These are phyloP conservation scores for Shiraia sp. DNA, from an alignment of 2,329 filamentous ascomycete genomes.

Conservation along the genomic window DNA sequence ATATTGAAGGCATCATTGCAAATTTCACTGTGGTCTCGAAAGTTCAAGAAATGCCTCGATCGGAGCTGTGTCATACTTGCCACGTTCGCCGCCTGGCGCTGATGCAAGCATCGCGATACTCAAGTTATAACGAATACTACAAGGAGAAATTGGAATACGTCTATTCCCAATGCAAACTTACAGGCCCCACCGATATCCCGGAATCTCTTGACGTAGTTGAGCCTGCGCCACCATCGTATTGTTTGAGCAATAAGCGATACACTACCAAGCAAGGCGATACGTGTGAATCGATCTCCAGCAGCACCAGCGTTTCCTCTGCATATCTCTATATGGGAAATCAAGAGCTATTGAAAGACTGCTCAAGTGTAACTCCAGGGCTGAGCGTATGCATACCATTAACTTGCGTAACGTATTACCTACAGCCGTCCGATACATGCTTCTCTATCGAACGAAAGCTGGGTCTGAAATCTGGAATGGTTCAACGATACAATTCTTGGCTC, in stretches of 20 bases:
- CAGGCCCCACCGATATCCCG: constrained; percentile 1
- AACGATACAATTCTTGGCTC: constrained; percentile 9
- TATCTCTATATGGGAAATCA: constrained; percentile 10
- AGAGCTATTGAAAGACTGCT: constrained; percentile 6
- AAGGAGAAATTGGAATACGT: constrained; percentile 6
- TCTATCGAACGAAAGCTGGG: constrained; percentile 3
- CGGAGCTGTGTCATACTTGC: constrained; percentile 7
- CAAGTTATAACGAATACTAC: constrained; percentile 6
- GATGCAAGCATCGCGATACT: constrained; percentile 10
- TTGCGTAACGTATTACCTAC: constrained; percentile 7
- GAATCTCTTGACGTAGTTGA: constrained; percentile 1
- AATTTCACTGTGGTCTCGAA: constrained; percentile 3
- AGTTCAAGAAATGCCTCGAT: constrained; percentile 5
- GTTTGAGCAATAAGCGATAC: constrained; percentile 8
- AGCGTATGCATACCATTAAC: constrained; percentile 7
- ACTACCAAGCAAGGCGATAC: constrained; percentile 9
- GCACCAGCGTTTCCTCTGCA: constrained; percentile 6
- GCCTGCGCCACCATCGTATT: constrained; percentile 4
- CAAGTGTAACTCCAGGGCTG: constrained; percentile 2
- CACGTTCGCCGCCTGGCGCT: constrained; percentile 6
- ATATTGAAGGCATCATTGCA: constrained; percentile 2
- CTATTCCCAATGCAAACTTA: constrained; percentile 2
- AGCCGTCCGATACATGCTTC: constrained; percentile 6
- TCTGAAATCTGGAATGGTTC: constrained; percentile 3
- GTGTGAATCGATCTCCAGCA: constrained; percentile 6